Conservation (phyloP, 441 rosid genomes). For the Populus trichocarpa region DNA sequence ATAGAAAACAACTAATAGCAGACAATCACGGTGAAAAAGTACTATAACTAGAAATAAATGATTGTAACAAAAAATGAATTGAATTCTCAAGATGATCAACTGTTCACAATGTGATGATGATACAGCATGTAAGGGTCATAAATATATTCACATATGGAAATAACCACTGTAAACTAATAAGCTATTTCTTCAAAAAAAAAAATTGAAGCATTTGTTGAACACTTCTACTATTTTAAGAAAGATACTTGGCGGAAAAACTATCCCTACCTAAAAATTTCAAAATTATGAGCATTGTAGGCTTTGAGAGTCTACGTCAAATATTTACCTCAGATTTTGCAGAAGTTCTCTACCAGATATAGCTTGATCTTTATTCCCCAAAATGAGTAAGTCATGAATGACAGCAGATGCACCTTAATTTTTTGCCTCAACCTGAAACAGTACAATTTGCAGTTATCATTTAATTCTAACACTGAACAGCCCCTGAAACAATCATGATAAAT, state of each 20-base stretch:
- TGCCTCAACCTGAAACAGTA: background rate
- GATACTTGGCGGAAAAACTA: background rate
- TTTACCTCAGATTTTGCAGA: slow-evolving; percentile 32
- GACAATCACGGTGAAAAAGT: background rate
- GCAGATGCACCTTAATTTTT: background rate
- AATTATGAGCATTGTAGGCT: slow-evolving; percentile 1
- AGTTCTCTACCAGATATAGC: slow-evolving; percentile 10
- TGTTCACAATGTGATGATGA: background rate
- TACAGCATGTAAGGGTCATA: background rate
- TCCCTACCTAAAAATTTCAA: slow-evolving; percentile 8
- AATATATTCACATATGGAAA: slow-evolving; percentile 9
- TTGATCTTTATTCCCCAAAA: slow-evolving; percentile 17
- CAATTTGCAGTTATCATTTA: background rate
- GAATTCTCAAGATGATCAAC: background rate
- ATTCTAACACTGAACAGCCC: background rate
- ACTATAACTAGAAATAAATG: background rate
- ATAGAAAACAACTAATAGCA: background rate
- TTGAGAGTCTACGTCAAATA: slow-evolving; percentile 18
- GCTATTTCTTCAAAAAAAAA: background rate
- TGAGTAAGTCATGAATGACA: background rate
- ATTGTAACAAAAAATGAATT: background rate
- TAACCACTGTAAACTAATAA: background rate
- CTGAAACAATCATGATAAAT: background rate
- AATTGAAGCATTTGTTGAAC: background rate
- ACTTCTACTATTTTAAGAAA: background rate